Conservation (phyloP, 2,329 filamentous ascomycete species). For the Exophiala bonariae region DNA sequence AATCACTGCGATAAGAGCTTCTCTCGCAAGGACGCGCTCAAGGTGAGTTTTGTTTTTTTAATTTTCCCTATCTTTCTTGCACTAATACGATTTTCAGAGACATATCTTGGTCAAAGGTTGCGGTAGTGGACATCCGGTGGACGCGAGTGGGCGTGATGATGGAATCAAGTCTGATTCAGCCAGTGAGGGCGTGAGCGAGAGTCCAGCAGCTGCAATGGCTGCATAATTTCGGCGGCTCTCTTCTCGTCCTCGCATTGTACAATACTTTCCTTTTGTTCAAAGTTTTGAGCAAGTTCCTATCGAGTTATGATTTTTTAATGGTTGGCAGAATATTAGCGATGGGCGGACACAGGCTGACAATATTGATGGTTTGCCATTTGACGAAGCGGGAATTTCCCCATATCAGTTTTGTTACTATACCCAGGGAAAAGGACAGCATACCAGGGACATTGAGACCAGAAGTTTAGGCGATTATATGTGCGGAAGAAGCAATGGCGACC, state of each 20-base stretch:
- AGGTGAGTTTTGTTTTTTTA: constrained; percentile 73
- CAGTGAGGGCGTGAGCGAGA: constrained; percentile 21
- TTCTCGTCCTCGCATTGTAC: constrained; percentile 12
- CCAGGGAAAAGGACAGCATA: constrained; percentile 17
- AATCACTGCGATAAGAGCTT: constrained; percentile 93
- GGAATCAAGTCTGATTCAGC: constrained; percentile 27
- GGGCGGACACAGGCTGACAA: constrained; percentile 8
- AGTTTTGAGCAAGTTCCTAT: background rate
- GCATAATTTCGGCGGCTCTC: constrained; percentile 10
- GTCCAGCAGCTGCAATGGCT: constrained; percentile 19
- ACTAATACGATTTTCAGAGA: constrained; percentile 49
- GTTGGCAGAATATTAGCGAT: constrained; percentile 13
- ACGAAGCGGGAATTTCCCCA: constrained; percentile 4
- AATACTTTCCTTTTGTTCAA: constrained; percentile 9
- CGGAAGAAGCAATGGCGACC: constrained; percentile 12
- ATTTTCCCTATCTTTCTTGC: constrained; percentile 1
- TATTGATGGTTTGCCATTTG: constrained; percentile 8
- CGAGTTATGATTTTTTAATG: constrained; percentile 22
- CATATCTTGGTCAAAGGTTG: constrained; percentile 69
- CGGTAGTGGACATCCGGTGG: constrained; percentile 42
- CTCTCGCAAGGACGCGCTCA: constrained; percentile 91
- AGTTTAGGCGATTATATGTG: constrained; percentile 9
- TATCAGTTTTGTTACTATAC: constrained; percentile 18
- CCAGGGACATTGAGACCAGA: constrained; percentile 3
- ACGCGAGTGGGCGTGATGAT: constrained; percentile 17